phyloP scores from a whole-genome alignment of 164 flowering plant genomes.

The Sedum album region DNA sequence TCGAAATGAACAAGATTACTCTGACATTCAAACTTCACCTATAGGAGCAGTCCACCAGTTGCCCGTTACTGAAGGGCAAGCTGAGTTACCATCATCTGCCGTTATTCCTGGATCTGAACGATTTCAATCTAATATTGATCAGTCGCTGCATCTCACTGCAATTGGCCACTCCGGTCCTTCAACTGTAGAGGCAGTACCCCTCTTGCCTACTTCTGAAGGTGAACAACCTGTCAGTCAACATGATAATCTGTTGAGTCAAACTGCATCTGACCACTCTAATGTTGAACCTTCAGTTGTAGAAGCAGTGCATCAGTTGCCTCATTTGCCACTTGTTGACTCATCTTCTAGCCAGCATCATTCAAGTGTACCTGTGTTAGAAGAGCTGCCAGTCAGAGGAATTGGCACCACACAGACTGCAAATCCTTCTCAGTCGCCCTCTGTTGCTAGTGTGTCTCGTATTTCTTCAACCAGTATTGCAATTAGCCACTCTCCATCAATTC shows the following conservation, averaged over 20 bases:
- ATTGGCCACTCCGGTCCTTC: neutral
- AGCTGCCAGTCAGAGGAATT: constrained; percentile 9
- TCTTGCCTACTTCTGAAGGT: neutral
- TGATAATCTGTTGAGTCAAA: neutral
- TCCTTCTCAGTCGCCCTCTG: constrained; percentile 13
- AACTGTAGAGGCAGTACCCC: neutral
- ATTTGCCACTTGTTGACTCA: neutral
- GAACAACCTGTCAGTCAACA: neutral
- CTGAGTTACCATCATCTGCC: neutral
- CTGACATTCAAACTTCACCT: neutral
- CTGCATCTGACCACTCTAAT: neutral
- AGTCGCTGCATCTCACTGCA: neutral
- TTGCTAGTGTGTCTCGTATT: constrained; percentile 8
- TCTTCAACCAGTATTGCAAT: neutral
- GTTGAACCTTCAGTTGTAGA: constrained; percentile 1
- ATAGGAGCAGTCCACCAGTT: neutral
- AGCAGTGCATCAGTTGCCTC: neutral
- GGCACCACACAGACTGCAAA: constrained; percentile 9
- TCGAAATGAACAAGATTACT: neutral
- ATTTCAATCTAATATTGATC: neutral
- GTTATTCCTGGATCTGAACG: neutral
- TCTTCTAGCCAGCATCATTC: neutral
- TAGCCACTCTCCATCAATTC: constrained; percentile 9
- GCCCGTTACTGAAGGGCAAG: neutral
- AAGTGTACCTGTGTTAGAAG: neutral